Evolutionary conservation across 148 eudicot genomes (phyloP).

Genomic region (Rhododendron kiyosumense): DNA sequence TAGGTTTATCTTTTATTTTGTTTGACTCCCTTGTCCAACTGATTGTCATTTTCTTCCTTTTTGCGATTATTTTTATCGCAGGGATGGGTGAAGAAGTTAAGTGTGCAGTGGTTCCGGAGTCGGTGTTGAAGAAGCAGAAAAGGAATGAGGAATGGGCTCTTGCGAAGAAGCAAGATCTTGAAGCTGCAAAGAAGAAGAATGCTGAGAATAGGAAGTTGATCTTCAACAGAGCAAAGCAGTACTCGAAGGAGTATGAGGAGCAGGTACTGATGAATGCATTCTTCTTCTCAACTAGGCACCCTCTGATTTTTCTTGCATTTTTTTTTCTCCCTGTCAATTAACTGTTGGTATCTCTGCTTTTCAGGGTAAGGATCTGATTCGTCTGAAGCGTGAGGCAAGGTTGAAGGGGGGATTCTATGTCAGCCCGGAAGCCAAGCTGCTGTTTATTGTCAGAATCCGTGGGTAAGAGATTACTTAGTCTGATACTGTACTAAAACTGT

Average conservation of each 20-base stretch:
- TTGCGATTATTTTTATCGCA: neutral
- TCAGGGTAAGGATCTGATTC: constrained; percentile 54
- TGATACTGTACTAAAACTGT: neutral
- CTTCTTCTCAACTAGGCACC: neutral
- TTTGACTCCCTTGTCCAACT: neutral
- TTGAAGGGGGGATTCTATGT: constrained; percentile 83
- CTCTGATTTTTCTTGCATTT: neutral
- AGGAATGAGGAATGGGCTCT: constrained; percentile 60
- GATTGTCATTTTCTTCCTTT: neutral
- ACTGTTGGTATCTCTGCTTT: neutral
- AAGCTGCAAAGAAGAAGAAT: constrained; percentile 26
- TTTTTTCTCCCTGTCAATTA: neutral
- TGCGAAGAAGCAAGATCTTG: constrained; percentile 35
- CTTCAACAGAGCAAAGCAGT: neutral
- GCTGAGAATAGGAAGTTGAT: neutral
- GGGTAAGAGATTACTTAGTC: constrained; percentile 36
- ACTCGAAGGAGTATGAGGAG: constrained; percentile 24
- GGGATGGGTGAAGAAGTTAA: constrained; percentile 37
- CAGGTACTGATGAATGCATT: constrained; percentile 20
- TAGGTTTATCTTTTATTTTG: neutral
- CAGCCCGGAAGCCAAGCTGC: constrained; percentile 79
- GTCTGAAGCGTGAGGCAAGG: constrained; percentile 67
- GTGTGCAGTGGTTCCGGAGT: constrained; percentile 41
- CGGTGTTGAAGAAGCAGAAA: constrained; percentile 61
- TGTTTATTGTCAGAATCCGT: constrained; percentile 66